A percentile compares a stretch with the other conserved stretches of the same genome.
Evolutionary conservation across 148 eudicot genomes (phyloP).

Genomic region (Mesembryanthemum crystallinum): DNA sequence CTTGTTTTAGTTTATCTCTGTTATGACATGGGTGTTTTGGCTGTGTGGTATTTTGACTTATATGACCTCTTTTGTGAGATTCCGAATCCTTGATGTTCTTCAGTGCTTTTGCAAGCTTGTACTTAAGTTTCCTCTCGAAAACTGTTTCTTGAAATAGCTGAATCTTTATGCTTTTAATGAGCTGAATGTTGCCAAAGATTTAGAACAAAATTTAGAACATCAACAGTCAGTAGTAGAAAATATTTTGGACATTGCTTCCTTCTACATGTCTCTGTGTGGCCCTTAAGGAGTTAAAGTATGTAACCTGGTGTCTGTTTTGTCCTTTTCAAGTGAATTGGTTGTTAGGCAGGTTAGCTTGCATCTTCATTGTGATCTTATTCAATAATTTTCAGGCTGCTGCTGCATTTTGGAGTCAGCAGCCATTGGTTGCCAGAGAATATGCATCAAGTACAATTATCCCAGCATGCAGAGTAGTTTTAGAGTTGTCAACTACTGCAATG

Average conservation of each 20-base stretch:
- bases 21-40: background rate
- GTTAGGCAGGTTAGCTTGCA: background rate
- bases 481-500: slow-evolving; percentile 70
- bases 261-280: too few species aligned
- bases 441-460: slow-evolving; percentile 95
- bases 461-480: slow-evolving; percentile 64
- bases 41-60: background rate
- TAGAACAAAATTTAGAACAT: background rate
- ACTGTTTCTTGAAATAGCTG: background rate
- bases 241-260: background rate
- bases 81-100: background rate
- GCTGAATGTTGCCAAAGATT: background rate
- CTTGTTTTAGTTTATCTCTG: background rate
- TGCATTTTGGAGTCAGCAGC: slow-evolving; percentile 95
- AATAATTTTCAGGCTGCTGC: slow-evolving; percentile 67
- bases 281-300: background rate
- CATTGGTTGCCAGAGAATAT: slow-evolving; percentile 89
- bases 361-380: background rate
- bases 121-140: background rate
- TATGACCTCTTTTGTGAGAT: background rate
- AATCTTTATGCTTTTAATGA: background rate
- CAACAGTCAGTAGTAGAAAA: background rate
- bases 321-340: background rate
- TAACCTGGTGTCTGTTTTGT: background rate
- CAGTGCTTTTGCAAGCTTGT: background rate